Evolutionary conservation across 1,284 basidiomycete genomes (phyloP).

Genomic region (Microbotryomycetes sp.): DNA sequence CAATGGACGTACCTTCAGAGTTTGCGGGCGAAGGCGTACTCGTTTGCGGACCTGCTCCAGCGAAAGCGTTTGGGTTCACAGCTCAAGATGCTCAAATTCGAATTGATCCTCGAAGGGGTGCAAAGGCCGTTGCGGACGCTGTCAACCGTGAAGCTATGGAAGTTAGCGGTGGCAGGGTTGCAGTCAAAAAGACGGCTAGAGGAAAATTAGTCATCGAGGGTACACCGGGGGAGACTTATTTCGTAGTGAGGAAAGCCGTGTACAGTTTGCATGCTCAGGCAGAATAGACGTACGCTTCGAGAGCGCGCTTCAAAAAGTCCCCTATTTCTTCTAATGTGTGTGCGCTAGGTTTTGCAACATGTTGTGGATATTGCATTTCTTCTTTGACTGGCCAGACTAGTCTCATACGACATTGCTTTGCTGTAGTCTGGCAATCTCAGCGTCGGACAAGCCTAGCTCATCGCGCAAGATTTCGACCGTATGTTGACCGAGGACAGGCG

Average conservation of each 20-base stretch:
- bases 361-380: background rate
- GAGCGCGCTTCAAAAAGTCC: no score
- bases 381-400: background rate
- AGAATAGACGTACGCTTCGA: no score
- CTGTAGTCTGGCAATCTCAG: slow-evolving; percentile 53
- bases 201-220: slow-evolving; percentile 84
- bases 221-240: slow-evolving; percentile 77
- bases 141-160: slow-evolving; percentile 34
- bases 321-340: no score
- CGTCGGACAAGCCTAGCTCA: slow-evolving; percentile 59
- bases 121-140: slow-evolving; percentile 44
- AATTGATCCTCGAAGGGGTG: slow-evolving; percentile 6
- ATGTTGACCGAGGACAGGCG: slow-evolving; percentile 51
- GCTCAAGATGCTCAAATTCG: slow-evolving; percentile 1
- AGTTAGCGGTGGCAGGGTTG: slow-evolving; percentile 62
- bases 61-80: slow-evolving; percentile 17
- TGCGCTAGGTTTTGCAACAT: no score
- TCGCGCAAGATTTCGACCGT: slow-evolving; percentile 41
- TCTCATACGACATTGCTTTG: slow-evolving; percentile 48
- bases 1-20: slow-evolving; percentile 74
- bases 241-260: slow-evolving; percentile 74
- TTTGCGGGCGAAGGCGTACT: slow-evolving; percentile 90
- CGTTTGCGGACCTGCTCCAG: slow-evolving; percentile 59
- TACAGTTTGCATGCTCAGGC: slow-evolving; percentile 69
- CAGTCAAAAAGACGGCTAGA: slow-evolving; percentile 74